These are phyloP conservation scores for Nannochloropsis gaditana DNA, from an alignment of 108 stramenopile species.

Conservation along the genomic window DNA sequence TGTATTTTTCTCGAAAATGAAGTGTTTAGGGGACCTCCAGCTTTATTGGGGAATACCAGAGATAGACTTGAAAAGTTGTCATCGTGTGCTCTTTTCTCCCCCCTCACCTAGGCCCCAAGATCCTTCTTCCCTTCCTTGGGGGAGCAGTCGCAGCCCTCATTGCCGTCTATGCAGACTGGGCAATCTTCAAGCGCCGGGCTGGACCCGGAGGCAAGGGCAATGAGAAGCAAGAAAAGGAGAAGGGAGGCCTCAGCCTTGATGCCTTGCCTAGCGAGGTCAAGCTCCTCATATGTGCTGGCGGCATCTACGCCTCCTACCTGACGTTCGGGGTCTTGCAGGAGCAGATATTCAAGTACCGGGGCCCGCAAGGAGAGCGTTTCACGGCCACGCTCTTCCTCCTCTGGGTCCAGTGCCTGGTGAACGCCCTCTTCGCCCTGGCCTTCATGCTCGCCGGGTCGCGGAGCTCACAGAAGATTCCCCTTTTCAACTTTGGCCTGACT, in stretches of 20 bases:
- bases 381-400: constrained; percentile 50
- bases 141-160: neutral
- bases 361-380: constrained; percentile 23
- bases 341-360: constrained; percentile 56
- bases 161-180: neutral
- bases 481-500: constrained; percentile 27
- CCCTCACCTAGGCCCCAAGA: neutral
- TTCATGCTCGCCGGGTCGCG: neutral
- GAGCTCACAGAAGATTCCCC: constrained; percentile 26
- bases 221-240: neutral
- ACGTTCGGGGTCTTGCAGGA: constrained; percentile 92
- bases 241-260: constrained; percentile 4
- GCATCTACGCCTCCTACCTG: constrained; percentile 88
- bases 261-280: constrained; percentile 26
- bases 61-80: no score
- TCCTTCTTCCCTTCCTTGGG: neutral
- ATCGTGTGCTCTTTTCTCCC: no score
- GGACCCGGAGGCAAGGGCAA: neutral
- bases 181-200: neutral
- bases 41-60: no score
- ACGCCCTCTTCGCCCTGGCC: constrained; percentile 42
- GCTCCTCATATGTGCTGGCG: constrained; percentile 54
- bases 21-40: no score
- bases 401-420: constrained; percentile 56
- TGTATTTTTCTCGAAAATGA: no score